A percentile compares a stretch with the other conserved stretches of the same genome.
phyloP scores from a whole-genome alignment of 2,329 filamentous ascomycete species.

The Kalmusia sp. region DNA sequence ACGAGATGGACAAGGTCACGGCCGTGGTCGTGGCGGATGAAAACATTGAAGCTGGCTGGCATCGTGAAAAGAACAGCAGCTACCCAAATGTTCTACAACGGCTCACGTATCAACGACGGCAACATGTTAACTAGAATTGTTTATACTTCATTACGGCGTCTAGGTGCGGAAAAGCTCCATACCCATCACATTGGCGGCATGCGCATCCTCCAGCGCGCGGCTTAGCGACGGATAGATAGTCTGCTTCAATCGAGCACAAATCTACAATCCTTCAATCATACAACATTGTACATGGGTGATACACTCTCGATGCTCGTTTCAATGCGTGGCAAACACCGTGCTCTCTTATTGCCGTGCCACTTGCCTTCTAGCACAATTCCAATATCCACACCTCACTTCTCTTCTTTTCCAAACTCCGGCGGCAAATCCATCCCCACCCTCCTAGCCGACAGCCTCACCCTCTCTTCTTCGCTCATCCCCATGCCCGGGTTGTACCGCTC shows the following conservation, averaged over 20 bases:
- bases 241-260: background rate
- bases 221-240: background rate
- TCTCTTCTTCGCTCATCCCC: constrained; percentile 83
- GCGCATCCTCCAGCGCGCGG: constrained; percentile 4
- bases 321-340: too few species aligned
- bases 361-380: too few species aligned
- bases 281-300: constrained; percentile 7
- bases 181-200: constrained; percentile 21
- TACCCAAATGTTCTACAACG: background rate
- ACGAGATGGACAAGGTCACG: background rate
- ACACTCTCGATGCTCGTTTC: background rate
- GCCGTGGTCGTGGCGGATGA: constrained; percentile 5
- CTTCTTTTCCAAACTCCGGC: constrained; percentile 57
- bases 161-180: constrained; percentile 25
- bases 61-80: background rate
- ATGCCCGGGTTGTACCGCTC: constrained; percentile 95
- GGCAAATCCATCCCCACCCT: constrained; percentile 92
- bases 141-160: constrained; percentile 4
- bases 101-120: background rate
- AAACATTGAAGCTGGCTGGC: constrained; percentile 2
- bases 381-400: constrained; percentile 3
- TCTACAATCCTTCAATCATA: background rate
- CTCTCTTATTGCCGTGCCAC: background rate
- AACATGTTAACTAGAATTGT: background rate
- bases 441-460: constrained; percentile 81